Evolutionary conservation across 2,329 filamentous ascomycete species (phyloP).

Genomic region (Talaromyces albobiverticillius): DNA sequence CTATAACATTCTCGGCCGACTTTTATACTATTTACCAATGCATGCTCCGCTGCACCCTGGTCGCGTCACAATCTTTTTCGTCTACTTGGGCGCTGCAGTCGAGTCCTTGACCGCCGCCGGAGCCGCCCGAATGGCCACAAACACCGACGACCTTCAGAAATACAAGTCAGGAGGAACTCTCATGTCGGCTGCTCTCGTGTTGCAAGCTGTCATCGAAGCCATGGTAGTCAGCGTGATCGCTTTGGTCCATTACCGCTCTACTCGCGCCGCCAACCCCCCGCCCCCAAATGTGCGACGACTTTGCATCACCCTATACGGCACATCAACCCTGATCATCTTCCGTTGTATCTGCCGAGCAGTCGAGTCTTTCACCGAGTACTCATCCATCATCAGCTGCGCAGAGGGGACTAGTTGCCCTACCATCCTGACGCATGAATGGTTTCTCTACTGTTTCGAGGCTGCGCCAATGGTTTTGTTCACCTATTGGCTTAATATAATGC

Average conservation of each 20-base stretch:
- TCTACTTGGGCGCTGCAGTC: conserved; percentile 34
- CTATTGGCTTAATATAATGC: conserved; percentile 35
- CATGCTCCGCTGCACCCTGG: conserved; percentile 35
- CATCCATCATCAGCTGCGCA: conserved; percentile 19
- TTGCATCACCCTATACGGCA: conserved; percentile 36
- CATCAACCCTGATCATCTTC: conserved; percentile 30
- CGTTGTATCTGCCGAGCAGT: conserved; percentile 37
- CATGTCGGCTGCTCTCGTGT: conserved; percentile 25
- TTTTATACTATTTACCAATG: conserved; percentile 39
- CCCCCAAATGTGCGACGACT: conserved; percentile 29
- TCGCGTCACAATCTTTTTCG: conserved; percentile 33
- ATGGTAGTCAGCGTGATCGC: conserved; percentile 26
- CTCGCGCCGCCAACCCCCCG: conserved; percentile 19
- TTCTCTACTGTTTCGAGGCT: conserved; percentile 35
- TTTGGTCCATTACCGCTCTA: conserved; percentile 27
- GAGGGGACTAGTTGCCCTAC: conserved; percentile 9
- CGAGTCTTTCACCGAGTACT: conserved; percentile 29
- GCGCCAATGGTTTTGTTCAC: conserved; percentile 35
- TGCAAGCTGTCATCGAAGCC: conserved; percentile 32
- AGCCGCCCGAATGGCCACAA: conserved; percentile 22
- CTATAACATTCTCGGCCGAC: conserved; percentile 35
- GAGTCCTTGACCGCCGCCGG: conserved; percentile 33
- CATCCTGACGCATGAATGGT: conserved; percentile 34
- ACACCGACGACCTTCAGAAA: conserved; percentile 18
- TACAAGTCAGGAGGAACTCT: conserved; percentile 25